These are phyloP conservation scores for Colletotrichum cordylinicola DNA, from an alignment of 2,329 filamentous ascomycete genomes.

Conservation along the genomic window DNA sequence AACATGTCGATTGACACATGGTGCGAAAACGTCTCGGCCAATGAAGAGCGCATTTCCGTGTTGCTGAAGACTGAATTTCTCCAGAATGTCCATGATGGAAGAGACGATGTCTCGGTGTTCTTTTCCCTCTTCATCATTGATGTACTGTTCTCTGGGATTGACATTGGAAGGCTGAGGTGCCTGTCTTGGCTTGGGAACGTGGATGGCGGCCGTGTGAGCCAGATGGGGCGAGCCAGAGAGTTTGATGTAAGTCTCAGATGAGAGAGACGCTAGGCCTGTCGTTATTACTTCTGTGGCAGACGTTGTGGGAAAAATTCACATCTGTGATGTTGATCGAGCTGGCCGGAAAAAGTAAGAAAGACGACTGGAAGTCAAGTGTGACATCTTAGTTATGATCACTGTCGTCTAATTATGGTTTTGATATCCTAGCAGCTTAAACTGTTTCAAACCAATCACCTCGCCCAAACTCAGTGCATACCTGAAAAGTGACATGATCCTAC, in stretches of 20 bases:
- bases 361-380: background rate
- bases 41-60: background rate
- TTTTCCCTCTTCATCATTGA: background rate
- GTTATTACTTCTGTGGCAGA: background rate
- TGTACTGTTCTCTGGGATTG: background rate
- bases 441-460: background rate
- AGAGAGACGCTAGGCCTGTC: background rate
- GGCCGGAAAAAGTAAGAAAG: background rate
- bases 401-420: background rate
- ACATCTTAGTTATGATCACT: background rate
- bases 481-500: background rate
- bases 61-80: background rate
- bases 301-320: background rate
- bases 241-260: background rate
- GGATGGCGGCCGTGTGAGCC: background rate
- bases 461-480: background rate
- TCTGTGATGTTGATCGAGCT: background rate
- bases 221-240: background rate
- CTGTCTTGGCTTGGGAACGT: background rate
- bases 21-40: background rate
- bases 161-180: background rate
- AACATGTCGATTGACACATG: background rate
- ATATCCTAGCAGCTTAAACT: fast-evolving
- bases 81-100: background rate
- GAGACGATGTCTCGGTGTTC: fast-evolving